Evolutionary conservation across 2,329 filamentous ascomycete species (phyloP), one percentile per base, ranked within the genome.

Genomic region (Talaromyces sp.): DNA sequence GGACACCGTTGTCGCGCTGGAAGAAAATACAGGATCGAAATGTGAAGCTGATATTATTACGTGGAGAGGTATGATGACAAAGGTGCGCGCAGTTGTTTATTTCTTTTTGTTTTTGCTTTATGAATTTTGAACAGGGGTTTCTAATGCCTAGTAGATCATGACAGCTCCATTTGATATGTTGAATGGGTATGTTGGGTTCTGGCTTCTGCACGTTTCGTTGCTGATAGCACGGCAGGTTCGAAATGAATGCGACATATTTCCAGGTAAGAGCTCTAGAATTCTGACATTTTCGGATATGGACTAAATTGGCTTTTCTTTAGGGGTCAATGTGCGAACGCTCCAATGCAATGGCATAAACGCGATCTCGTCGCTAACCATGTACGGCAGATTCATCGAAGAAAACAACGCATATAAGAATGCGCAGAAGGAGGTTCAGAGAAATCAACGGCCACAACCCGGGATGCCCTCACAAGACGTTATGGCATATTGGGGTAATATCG

Each of bases 61-160:
- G 1, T 99, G 94, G 94, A 83, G 95, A 70, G 95, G 95, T 42
- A 97, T 98, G 92, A 93, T 99, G 89, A 98, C 95, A 65, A 99
- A 97, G 83, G 92, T 93, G 72, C 59, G 76, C 58, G 76, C 58
- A 27, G 42, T 44, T 27, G 3, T 47, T 27, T 47, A 5, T 10
- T 18, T 23, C 42, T 10, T 23, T 9, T 6, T 42, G 5, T 16
- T 10, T 23, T 18, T 9, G 40, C 7, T 31, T 18, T 40, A 27
- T 36, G 28, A 33, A 8, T n/a, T 12, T 34, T 6, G 9, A 14
- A 54, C 23, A 10, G 14, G n/a, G 33, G 16, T 31, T 28, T 53
- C 28, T 63, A 23, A 56, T 51, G 42, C 33, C 44, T 30, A 16
- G 5, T 23, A 96, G 91, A 91, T 99, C 66, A 87, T 98, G 87